phyloP scores from a whole-genome alignment of 2,329 filamentous ascomycete species.

The Curvularia verruculosa region DNA sequence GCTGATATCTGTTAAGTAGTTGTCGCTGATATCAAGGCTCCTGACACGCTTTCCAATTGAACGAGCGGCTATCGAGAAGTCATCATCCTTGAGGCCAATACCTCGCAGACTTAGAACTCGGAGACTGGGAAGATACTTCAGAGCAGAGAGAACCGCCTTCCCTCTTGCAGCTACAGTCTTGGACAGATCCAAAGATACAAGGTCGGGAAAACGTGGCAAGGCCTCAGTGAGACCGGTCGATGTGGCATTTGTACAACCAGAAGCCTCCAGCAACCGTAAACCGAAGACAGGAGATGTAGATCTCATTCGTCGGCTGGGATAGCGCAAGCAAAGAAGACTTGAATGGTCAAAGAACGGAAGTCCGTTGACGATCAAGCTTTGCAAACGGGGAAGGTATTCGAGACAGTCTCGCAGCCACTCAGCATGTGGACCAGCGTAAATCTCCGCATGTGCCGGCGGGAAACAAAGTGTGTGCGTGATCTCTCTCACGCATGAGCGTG shows the following conservation, averaged over 20 bases:
- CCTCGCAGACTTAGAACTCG: constrained; percentile 64
- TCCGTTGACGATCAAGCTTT: constrained; percentile 64
- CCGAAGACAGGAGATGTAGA: constrained; percentile 50
- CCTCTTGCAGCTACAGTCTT: constrained; percentile 58
- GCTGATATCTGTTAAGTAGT: constrained; percentile 62
- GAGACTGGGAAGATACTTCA: constrained; percentile 57
- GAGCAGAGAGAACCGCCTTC: constrained; percentile 54
- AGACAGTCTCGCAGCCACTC: constrained; percentile 66
- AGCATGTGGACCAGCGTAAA: constrained; percentile 64
- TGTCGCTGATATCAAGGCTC: constrained; percentile 63
- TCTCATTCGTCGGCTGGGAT: constrained; percentile 37
- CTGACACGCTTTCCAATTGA: constrained; percentile 60
- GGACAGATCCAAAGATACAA: constrained; percentile 66
- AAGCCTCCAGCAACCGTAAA: constrained; percentile 63
- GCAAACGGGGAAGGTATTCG: constrained; percentile 63
- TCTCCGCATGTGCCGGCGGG: constrained; percentile 64
- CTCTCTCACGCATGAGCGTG: constrained; percentile 58
- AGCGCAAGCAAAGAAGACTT: constrained; percentile 58
- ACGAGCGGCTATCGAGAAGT: constrained; percentile 59
- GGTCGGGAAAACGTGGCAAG: constrained; percentile 58
- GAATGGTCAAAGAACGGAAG: constrained; percentile 68
- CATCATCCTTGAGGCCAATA: constrained; percentile 60
- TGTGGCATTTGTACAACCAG: constrained; percentile 64
- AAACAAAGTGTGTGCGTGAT: constrained; percentile 67
- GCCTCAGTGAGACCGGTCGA: constrained; percentile 59